Conservation (phyloP, 2,329 filamentous ascomycete genomes). For the Exophiala sp. region DNA sequence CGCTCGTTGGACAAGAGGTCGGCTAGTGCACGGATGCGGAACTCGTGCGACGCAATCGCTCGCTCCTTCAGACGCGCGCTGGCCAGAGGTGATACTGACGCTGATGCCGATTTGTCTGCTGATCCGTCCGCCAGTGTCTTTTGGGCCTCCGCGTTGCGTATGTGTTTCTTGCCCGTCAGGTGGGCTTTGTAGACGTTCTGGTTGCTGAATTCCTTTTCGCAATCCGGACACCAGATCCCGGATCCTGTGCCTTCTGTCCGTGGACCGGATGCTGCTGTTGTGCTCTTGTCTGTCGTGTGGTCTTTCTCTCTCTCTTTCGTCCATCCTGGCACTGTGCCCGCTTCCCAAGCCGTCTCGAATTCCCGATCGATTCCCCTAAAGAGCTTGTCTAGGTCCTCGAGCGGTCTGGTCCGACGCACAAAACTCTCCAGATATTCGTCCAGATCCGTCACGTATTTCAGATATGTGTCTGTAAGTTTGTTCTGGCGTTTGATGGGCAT, state of each 20-base stretch:
- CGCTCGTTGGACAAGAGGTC: slow-evolving; percentile 80
- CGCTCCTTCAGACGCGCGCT: slow-evolving; percentile 67
- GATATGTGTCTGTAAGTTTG: slow-evolving; percentile 89
- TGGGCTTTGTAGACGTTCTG: slow-evolving; percentile 91
- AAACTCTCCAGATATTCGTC: slow-evolving; percentile 82
- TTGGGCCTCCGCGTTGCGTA: slow-evolving; percentile 69
- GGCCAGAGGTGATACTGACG: slow-evolving; percentile 8
- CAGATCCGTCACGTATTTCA: slow-evolving; percentile 76
- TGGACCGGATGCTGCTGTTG: slow-evolving; percentile 38
- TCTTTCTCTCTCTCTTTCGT: slow-evolving; percentile 44
- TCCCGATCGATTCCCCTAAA: slow-evolving; percentile 72
- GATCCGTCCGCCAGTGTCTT: slow-evolving; percentile 33
- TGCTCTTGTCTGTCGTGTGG: slow-evolving; percentile 22
- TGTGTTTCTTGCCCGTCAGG: slow-evolving; percentile 84
- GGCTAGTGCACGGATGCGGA: slow-evolving; percentile 71
- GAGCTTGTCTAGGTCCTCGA: slow-evolving; percentile 78
- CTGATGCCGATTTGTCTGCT: slow-evolving; percentile 4
- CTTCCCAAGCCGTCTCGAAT: slow-evolving; percentile 76
- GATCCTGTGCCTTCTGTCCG: slow-evolving; percentile 55
- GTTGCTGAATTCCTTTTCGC: slow-evolving; percentile 92
- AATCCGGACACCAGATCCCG: slow-evolving; percentile 82
- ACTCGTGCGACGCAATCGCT: slow-evolving; percentile 83
- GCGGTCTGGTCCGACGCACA: slow-evolving; percentile 72
- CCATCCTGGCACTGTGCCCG: slow-evolving; percentile 76
- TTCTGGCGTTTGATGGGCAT: slow-evolving; percentile 70